Conservation (phyloP, 202 grass and related monocot genomes). For the Carex sylvatica region DNA sequence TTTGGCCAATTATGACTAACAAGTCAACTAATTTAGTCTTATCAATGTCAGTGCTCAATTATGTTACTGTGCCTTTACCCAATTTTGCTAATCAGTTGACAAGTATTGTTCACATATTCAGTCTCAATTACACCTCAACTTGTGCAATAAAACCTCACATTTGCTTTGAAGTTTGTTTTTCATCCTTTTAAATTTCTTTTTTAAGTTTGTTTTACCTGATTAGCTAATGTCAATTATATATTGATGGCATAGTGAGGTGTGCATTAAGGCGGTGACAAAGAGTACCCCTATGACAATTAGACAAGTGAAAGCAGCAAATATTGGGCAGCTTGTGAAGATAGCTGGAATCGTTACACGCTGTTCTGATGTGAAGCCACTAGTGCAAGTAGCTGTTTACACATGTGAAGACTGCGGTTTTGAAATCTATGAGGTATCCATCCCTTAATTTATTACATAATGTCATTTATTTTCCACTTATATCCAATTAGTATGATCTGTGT, state of each 20-base stretch:
- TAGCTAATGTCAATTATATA: not conserved
- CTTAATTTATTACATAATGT: not conserved
- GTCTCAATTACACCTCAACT: too few relatives aligned
- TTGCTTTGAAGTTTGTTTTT: not conserved
- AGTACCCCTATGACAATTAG: conserved; percentile 61
- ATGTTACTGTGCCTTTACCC: not conserved
- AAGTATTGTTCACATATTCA: not conserved
- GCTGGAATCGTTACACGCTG: conserved; percentile 97
- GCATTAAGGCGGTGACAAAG: conserved; percentile 87
- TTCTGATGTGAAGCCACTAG: conserved; percentile 93
- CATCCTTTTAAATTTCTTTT: not conserved
- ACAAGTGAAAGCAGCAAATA: conserved; percentile 95
- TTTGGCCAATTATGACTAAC: too few relatives aligned
- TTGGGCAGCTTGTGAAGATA: conserved; percentile 97
- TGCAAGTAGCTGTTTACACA: conserved; percentile 99
- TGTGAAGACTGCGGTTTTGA: conserved; percentile 99
- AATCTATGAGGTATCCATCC: conserved; percentile 82
- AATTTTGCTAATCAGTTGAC: not conserved
- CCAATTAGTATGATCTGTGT: not conserved
- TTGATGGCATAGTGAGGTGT: conserved; percentile 73
- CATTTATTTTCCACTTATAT: not conserved
- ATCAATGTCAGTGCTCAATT: not conserved
- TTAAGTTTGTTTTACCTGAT: not conserved
- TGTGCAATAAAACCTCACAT: conserved; percentile 4
- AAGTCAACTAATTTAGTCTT: too few relatives aligned